A percentile compares a stretch with the other conserved stretches of the same genome.
phyloP scores from a whole-genome alignment of 805 yeast species.

The Sugiyamaella chiloensis region DNA sequence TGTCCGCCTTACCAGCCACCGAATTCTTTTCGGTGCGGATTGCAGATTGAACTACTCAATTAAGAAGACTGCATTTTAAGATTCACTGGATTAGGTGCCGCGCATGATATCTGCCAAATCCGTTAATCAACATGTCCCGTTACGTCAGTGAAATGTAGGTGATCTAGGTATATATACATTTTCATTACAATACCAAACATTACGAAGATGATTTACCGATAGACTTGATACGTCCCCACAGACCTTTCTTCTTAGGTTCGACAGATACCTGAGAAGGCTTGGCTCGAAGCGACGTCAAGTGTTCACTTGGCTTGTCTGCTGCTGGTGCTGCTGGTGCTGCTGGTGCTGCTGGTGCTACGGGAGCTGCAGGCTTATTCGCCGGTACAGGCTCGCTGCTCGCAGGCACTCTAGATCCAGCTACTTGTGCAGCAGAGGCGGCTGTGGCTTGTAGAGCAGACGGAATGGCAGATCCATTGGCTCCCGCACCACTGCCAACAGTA shows the following conservation, averaged over 20 bases:
- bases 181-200: neutral
- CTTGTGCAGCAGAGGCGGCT: constrained; percentile 8
- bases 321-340: neutral
- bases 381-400: neutral
- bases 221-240: constrained; percentile 5
- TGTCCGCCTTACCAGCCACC: constrained; percentile 8
- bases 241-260: constrained; percentile 4
- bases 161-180: neutral
- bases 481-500: too few relatives aligned
- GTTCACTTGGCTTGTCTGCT: constrained; percentile 1
- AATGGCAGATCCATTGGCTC: constrained; percentile 2
- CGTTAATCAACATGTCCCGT: neutral
- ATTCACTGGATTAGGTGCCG: neutral
- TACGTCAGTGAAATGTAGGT: too few relatives aligned
- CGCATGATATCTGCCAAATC: neutral
- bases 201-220: constrained; percentile 6
- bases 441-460: neutral
- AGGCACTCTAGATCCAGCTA: neutral
- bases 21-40: neutral
- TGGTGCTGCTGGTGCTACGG: neutral
- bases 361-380: neutral
- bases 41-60: neutral
- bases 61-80: neutral
- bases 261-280: neutral
- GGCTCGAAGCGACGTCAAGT: constrained; percentile 2